Base-by-base conservation (phyloP, 2,329 filamentous ascomycete genomes). In the Rugonectria rugulosa region DNA sequence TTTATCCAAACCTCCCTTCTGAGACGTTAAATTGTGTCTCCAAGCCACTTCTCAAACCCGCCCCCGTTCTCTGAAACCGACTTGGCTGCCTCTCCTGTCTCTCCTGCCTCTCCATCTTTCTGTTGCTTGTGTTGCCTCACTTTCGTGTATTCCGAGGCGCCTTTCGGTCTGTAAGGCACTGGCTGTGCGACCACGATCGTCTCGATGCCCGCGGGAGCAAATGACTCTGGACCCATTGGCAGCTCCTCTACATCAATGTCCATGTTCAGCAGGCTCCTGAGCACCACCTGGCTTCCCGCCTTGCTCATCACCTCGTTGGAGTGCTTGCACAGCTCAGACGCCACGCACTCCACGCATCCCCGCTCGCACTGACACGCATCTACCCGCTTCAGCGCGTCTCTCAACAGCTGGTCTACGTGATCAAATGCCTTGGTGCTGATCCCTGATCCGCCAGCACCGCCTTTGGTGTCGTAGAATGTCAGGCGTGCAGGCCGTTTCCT, bases 391-490 rank as follows among this genome's bases (percentile, higher is more conserved):
- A 95, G 82, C 0, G 93, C 94, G 68, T 93, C 88, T 17, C 78
- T 77, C 1, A 98, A 81, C 27, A 98, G 77, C 27, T 89, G 72
- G 67, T 97, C 92, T 17, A 97, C 81, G 68, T 96, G 96, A 67
- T 98, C 94, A 68, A 98, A 98, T 0, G 92, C 94, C 70, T 97
- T 97, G 32, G 89, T 90, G 59, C 89, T 92, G 64, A 97, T 96
- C 0, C 95, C 95, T 0, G 86, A 89, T 0, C 94, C 94, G 37
- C 85, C 84, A 0, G 89, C 83, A 0, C 94, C 94, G 7, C 95
- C 95, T 73, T 96, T 97, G 3, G 92, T 89, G 71, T 98, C 95
- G 74, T 98, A 99, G 68, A 99, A 97, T 0, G 92, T 97, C 42
- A 99, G 75, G 1, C 95, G 80, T 0, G 92, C 95, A 0, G 94